Evolutionary conservation across 345 rosid genomes (phyloP), one percentile per base, ranked within the genome.

Genomic region (Nasturtium officinale): DNA sequence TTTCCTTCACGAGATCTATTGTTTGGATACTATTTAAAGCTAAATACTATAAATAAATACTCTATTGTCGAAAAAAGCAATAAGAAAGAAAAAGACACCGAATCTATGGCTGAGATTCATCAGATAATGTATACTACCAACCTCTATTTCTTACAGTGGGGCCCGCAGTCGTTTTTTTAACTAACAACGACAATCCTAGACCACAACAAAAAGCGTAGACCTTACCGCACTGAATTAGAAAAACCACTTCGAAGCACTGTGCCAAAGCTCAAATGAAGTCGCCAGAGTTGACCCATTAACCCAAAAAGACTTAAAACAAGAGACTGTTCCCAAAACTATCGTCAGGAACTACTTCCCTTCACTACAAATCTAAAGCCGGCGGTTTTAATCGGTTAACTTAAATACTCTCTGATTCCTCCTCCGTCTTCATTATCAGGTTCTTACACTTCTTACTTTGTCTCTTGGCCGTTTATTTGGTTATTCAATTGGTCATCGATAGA

Each of bases 261-360:
- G 67, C 47, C 28, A 23, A 11, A 68, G 64, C 79, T 61, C 57
- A 68, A 68, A 61, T 2, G 74, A 61, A 61, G 79, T 75, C 74
- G 79, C 51, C 79, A 52, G 9, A 68, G 79, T 75, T 75, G 79
- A 75, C 79, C 58, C 16, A 71, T 69, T 46, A 57, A 57, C 64
- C 13, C 42, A n/a, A 32, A 32, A 33, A 7, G 77, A 73, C 77
- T 54, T 35, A 50, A 50, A 65, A n/a, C 53, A 20, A n/a, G 35
- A 15, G 67, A 35, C 70, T 40, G 61, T 61, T 16, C 3, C 10
- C 10, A 2, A 51, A 38, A 38, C 68, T 26, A 16, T 72, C 47
- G 15, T 37, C 69, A 42, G 28, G 35, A 50, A 21, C 9, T 61
- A 58, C 52, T 74, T 57, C 25, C 23, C 18, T 29, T 48, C 63